Conservation (phyloP, 2,329 filamentous ascomycete genomes). For the Fusarium equiseti region DNA sequence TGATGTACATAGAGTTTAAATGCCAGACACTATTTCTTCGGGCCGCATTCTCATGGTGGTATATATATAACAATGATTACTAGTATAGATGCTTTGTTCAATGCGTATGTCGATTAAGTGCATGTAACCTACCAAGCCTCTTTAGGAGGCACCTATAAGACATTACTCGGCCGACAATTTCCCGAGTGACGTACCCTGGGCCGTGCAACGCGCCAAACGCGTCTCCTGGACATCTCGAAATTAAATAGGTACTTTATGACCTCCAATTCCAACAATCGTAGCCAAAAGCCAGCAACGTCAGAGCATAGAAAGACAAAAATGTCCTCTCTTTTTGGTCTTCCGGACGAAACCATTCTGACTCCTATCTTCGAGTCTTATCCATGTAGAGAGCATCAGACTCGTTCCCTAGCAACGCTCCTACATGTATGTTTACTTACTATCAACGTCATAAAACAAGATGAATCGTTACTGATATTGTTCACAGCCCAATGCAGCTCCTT, state of each 20-base stretch:
- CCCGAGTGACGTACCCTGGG: constrained; percentile 45
- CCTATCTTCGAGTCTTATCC: constrained; percentile 64
- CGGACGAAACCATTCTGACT: constrained; percentile 63
- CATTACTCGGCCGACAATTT: constrained; percentile 39
- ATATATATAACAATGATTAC: background rate
- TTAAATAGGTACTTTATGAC: constrained; percentile 12
- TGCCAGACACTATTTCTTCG: background rate
- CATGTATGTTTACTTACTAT: constrained; percentile 54
- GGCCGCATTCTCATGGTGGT: background rate
- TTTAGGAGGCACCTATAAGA: background rate
- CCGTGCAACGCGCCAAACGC: constrained; percentile 48
- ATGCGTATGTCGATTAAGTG: background rate
- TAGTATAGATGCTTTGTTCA: background rate
- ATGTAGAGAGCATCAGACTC: constrained; percentile 69
- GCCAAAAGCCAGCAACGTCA: background rate
- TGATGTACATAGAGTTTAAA: background rate
- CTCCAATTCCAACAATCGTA: constrained; percentile 19
- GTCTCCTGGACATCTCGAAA: constrained; percentile 37
- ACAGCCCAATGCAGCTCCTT: constrained; percentile 75
- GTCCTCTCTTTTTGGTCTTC: constrained; percentile 62
- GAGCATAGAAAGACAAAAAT: constrained; percentile 41
- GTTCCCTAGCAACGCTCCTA: constrained; percentile 67
- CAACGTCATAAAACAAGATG: background rate
- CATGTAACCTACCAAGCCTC: background rate
- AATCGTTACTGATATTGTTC: constrained; percentile 1